Conservation (phyloP, 78 protist species). For the Dictyostelium citrinum region DNA sequence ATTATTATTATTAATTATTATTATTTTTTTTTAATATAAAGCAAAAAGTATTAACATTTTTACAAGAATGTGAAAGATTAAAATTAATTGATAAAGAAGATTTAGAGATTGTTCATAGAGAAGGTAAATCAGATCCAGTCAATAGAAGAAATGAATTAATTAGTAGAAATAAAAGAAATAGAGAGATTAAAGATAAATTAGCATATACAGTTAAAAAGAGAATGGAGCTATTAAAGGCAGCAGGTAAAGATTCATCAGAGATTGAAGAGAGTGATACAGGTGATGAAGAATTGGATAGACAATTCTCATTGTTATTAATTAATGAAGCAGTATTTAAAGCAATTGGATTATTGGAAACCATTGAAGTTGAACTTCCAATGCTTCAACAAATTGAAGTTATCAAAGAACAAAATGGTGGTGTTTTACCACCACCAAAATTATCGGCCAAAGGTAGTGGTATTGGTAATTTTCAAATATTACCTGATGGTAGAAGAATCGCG, state of each 20-base stretch:
- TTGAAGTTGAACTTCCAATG: conserved; percentile 32
- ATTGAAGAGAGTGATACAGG: conserved; percentile 46
- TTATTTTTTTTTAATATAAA: neutral
- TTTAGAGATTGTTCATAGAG: conserved; percentile 19
- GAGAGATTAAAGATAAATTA: conserved; percentile 43
- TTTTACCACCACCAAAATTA: conserved; percentile 1
- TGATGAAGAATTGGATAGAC: conserved; percentile 69
- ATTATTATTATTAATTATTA: too few species aligned
- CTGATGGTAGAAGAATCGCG: conserved; percentile 42
- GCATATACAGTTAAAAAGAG: conserved; percentile 4
- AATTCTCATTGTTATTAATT: conserved; percentile 12
- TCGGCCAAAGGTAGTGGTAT: conserved; percentile 27
- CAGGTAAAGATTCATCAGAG: neutral
- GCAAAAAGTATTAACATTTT: conserved; percentile 28
- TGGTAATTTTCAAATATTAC: conserved; percentile 62
- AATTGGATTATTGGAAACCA: neutral
- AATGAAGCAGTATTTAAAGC: conserved; percentile 14
- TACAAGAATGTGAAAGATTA: conserved; percentile 28
- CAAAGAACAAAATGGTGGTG: conserved; percentile 44
- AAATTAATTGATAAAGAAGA: conserved; percentile 46
- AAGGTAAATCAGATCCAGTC: conserved; percentile 24
- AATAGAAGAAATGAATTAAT: conserved; percentile 60
- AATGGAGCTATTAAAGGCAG: neutral
- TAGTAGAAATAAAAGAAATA: conserved; percentile 34
- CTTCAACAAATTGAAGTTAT: conserved; percentile 21